phyloP scores from a whole-genome alignment of 2,329 filamentous ascomycete species.

The Aureobasidium lini region DNA sequence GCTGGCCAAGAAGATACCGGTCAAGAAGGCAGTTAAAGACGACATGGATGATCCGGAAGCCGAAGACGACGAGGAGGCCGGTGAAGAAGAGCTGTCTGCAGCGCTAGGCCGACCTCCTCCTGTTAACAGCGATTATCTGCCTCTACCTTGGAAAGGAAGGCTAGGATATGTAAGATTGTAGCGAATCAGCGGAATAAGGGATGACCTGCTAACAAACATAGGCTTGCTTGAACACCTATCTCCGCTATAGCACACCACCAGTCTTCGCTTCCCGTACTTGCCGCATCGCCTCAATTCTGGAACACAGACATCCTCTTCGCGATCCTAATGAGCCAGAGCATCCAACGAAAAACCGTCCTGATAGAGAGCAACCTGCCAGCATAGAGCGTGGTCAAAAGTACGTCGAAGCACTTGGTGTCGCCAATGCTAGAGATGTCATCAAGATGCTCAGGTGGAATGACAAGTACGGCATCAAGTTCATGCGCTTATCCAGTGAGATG shows the following conservation, averaged over 20 bases:
- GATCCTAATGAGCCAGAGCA: conserved; percentile 73
- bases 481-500: conserved; percentile 91
- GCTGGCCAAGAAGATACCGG: conserved; percentile 16
- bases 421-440: conserved; percentile 73
- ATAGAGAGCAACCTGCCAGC: conserved; percentile 62
- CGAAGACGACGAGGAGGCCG: conserved; percentile 44
- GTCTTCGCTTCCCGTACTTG: conserved; percentile 90
- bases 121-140: conserved; percentile 74
- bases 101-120: conserved; percentile 60
- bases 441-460: conserved; percentile 93
- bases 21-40: conserved; percentile 22
- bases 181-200: no score
- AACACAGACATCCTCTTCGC: conserved; percentile 74
- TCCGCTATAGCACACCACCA: conserved; percentile 71
- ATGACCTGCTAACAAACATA: conserved; percentile 22
- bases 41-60: conserved; percentile 43
- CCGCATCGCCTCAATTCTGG: conserved; percentile 80
- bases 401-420: conserved; percentile 68
- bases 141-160: conserved; percentile 83
- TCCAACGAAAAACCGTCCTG: conserved; percentile 75
- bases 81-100: conserved; percentile 51
- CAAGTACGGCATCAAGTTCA: conserved; percentile 82
- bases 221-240: conserved; percentile 90
- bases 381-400: conserved; percentile 60
- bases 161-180: conserved; percentile 67